Percentiles rank a stretch among this genome's conserved stretches.
Evolutionary conservation across 192 early-diverging fungal species (phyloP).

Genomic region (Kappamyces sp.): DNA sequence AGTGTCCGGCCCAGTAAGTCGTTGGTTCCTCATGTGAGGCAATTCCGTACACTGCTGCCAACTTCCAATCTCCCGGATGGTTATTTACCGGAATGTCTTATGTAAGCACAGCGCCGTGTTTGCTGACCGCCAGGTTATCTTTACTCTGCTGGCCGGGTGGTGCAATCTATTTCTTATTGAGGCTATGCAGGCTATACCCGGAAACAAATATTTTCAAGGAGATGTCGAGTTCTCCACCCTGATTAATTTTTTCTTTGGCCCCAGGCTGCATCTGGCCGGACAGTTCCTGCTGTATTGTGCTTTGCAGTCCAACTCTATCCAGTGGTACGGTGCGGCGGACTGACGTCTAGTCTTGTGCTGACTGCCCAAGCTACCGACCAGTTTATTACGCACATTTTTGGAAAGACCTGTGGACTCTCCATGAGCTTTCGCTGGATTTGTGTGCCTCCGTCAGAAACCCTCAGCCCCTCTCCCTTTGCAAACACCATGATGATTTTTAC

Average conservation of each 20-base stretch:
- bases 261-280: slow-evolving; percentile 15
- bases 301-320: slow-evolving; percentile 20
- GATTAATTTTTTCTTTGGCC: slow-evolving; percentile 34
- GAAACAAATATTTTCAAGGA: slow-evolving; percentile 40
- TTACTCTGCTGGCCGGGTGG: slow-evolving; percentile 16
- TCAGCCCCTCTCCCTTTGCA: slow-evolving; percentile 38
- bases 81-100: slow-evolving; percentile 13
- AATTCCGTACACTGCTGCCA: slow-evolving; percentile 14
- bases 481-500: slow-evolving; percentile 37
- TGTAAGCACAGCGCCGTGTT: not conserved
- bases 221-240: slow-evolving; percentile 28
- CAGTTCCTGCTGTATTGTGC: slow-evolving; percentile 23
- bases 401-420: slow-evolving; percentile 40
- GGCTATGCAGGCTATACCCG: slow-evolving; percentile 43
- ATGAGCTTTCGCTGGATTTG: slow-evolving; percentile 29
- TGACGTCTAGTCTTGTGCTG: slow-evolving; percentile 25
- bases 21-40: not conserved
- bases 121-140: slow-evolving; percentile 13
- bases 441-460: slow-evolving; percentile 16
- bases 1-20: not conserved
- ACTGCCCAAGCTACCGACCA: slow-evolving; percentile 40
- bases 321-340: not conserved
- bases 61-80: slow-evolving; percentile 17
- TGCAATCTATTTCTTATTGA: slow-evolving; percentile 32
- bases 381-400: slow-evolving; percentile 42